A percentile compares a stretch with the other conserved stretches of the same genome.
Evolutionary conservation across 1,284 basidiomycete species (phyloP).

Genomic region (Tetrapyrgos nigripes): DNA sequence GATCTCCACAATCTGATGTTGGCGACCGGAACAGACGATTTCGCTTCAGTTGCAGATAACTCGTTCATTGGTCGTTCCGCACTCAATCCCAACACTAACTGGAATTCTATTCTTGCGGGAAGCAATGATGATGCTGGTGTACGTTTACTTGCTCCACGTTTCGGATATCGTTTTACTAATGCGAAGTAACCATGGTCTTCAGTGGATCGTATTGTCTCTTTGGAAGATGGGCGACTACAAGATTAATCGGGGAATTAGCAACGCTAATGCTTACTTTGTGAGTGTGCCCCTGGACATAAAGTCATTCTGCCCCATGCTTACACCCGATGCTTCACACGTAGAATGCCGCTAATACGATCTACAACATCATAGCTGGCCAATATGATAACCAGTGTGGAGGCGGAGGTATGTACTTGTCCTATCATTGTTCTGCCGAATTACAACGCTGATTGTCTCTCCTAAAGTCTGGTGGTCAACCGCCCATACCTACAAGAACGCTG

Average conservation of each 20-base stretch:
- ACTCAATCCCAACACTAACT: constrained; percentile 43
- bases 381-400: constrained; percentile 53
- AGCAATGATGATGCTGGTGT: constrained; percentile 60
- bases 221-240: constrained; percentile 64
- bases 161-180: no score
- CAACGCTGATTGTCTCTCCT: background rate
- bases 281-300: constrained; percentile 11
- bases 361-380: constrained; percentile 52
- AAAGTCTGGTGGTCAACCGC: constrained; percentile 63
- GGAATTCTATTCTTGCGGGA: constrained; percentile 48
- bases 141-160: constrained; percentile 11
- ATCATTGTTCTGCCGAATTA: no score
- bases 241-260: constrained; percentile 38
- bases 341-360: constrained; percentile 51
- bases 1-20: constrained; percentile 63
- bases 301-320: background rate
- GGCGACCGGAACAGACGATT: constrained; percentile 44
- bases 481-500: constrained; percentile 62
- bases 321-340: constrained; percentile 17
- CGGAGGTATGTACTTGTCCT: constrained; percentile 39
- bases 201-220: constrained; percentile 59
- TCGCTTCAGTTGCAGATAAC: constrained; percentile 43
- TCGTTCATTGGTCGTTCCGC: constrained; percentile 52
- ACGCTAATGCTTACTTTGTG: constrained; percentile 43
- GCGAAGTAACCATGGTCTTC: background rate